These are phyloP conservation scores for Pseudocercospora cruenta DNA, from an alignment of 2,329 filamentous ascomycete species.

Conservation along the genomic window DNA sequence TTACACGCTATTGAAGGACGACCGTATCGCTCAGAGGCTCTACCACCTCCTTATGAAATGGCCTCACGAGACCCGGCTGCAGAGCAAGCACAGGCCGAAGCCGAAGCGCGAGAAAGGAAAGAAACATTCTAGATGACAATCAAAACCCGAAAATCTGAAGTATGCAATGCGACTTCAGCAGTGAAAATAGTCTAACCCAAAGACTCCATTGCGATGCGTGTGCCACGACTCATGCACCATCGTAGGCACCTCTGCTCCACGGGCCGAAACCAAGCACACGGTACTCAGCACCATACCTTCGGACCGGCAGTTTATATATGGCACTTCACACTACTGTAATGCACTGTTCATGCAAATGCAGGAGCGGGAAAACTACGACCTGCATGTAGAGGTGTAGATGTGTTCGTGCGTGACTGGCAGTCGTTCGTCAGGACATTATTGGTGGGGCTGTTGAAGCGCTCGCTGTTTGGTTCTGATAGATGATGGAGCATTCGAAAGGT, in stretches of 20 bases:
- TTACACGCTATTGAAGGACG: constrained; percentile 80
- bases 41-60: too few relatives aligned
- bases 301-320: not conserved
- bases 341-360: not conserved
- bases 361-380: not conserved
- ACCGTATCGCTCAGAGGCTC: too few relatives aligned
- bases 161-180: too few relatives aligned
- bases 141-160: too few relatives aligned
- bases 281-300: constrained; percentile 4
- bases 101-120: not conserved
- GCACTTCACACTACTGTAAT: not conserved
- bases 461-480: too few relatives aligned
- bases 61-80: too few relatives aligned
- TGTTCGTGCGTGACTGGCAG: not conserved
- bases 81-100: not conserved
- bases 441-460: too few relatives aligned
- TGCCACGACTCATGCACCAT: not conserved
- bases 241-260: not conserved
- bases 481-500: too few relatives aligned
- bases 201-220: too few relatives aligned
- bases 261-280: not conserved
- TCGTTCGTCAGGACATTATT: not conserved
- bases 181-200: too few relatives aligned
- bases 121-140: not conserved
- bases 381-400: not conserved